These are phyloP conservation scores for Yarrowia galli DNA, from an alignment of 1,139 yeast species.

Conservation along the genomic window DNA sequence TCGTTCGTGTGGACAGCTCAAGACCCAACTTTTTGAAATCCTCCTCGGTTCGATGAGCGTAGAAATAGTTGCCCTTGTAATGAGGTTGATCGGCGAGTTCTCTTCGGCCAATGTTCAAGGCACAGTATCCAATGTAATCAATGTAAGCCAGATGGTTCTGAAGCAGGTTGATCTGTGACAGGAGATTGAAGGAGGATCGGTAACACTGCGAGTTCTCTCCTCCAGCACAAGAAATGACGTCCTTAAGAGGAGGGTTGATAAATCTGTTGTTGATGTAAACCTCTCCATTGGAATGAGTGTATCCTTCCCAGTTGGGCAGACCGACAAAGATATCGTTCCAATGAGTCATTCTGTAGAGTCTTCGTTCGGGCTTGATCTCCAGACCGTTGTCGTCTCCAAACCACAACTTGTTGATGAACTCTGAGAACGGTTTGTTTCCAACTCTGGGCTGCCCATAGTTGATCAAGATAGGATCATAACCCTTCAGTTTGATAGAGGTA, in stretches of 20 bases:
- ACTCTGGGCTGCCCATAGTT: slow-evolving; percentile 69
- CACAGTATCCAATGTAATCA: slow-evolving; percentile 17
- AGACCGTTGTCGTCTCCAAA: slow-evolving; percentile 33
- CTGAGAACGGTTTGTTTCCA: slow-evolving; percentile 61
- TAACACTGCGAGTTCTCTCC: slow-evolving; percentile 19
- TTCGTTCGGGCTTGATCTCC: slow-evolving; percentile 16
- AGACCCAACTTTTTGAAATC: not conserved
- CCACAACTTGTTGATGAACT: slow-evolving; percentile 60
- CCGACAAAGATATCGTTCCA: slow-evolving; percentile 40
- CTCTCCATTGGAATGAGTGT: slow-evolving; percentile 42
- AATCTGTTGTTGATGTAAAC: slow-evolving; percentile 39
- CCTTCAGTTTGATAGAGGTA: slow-evolving; percentile 61
- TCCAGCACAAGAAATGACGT: slow-evolving; percentile 13
- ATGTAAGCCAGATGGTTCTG: slow-evolving; percentile 14
- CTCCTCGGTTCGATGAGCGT: not conserved
- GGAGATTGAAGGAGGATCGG: not conserved
- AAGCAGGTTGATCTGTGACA: slow-evolving; percentile 10
- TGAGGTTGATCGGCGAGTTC: not conserved
- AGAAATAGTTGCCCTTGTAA: not conserved
- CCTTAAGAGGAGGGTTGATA: not conserved
- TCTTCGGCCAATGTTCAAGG: slow-evolving; percentile 12
- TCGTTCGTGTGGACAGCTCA: not conserved
- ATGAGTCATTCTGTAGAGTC: slow-evolving; percentile 41
- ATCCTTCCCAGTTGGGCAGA: slow-evolving; percentile 40
- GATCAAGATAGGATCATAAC: slow-evolving; percentile 60